Conservation (phyloP, 371 early-diverging fungal genomes). For the Blastocladiella emersonii region DNA sequence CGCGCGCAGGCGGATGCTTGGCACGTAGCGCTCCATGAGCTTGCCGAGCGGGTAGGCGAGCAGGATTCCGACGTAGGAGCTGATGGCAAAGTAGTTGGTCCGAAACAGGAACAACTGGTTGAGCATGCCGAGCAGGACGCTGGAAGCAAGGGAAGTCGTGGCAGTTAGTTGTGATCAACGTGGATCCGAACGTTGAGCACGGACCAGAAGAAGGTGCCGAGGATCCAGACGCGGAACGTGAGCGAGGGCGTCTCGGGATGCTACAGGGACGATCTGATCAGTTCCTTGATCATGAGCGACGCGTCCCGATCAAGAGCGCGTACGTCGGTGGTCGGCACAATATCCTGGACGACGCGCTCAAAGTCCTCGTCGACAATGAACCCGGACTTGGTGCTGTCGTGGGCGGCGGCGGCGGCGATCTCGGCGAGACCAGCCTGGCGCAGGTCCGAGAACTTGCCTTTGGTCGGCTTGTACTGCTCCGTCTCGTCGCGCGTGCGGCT, state of each 20-base stretch:
- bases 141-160: too few relatives aligned
- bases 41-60: slow-evolving; percentile 49
- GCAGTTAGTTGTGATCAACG: too few relatives aligned
- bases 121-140: slow-evolving; percentile 40
- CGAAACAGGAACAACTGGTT: slow-evolving; percentile 70
- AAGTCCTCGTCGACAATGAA: not conserved
- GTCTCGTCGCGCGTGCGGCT: too few relatives aligned
- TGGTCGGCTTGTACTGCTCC: too few relatives aligned
- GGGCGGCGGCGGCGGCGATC: too few relatives aligned
- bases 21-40: slow-evolving; percentile 40
- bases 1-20: slow-evolving; percentile 20
- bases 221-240: slow-evolving; percentile 58
- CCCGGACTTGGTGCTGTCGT: too few relatives aligned
- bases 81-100: slow-evolving; percentile 27
- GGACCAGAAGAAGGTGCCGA: slow-evolving; percentile 47
- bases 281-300: too few relatives aligned
- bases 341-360: not conserved
- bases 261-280: too few relatives aligned
- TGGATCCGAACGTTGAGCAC: too few relatives aligned
- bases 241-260: slow-evolving; percentile 47
- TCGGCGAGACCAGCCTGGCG: too few relatives aligned
- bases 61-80: slow-evolving; percentile 46
- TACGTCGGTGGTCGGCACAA: not conserved
- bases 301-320: too few relatives aligned
- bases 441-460: too few relatives aligned